Base-by-base conservation (phyloP, 176 grass and related monocot species). In the Microstegium vimineum region DNA sequence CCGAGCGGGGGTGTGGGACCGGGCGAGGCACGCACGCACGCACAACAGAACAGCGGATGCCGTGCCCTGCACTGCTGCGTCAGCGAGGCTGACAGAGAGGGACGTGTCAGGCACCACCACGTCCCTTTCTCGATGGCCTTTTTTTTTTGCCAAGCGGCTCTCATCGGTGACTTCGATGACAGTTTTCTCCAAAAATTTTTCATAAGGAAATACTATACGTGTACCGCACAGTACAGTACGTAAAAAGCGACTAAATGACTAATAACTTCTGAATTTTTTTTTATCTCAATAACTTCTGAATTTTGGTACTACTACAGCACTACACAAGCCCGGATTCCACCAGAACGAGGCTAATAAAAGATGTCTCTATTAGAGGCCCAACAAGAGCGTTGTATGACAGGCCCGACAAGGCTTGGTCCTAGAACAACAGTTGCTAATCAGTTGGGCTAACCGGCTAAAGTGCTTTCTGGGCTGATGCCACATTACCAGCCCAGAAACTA, bases 51-150 rank as follows among this genome's bases (percentile, higher is more conserved):
- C 34, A 47, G 27, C 37, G 61, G 34, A 41, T 43, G 49, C n/a
- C n/a, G n/a, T n/a, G n/a, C n/a, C n/a, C n/a, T n/a, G n/a, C 10
- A 28, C 31, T 27, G 65, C 78, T 57, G 79, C 51, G 66, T 81
- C 67, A 45, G 36, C 62, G 51, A 72, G 67, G 5, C 54, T 32
- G 62, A 67, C 62, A 8, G 77, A 52, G 20, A 52, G 62, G 20
- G 77, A 80, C 77, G 70, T 49, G 70, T 47, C 70, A 73, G 70
- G 70, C 26, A 72, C 15, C 41, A 47, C 41, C 38, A 6, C 26
- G 77, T 35, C 42, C 42, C 8, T 34, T 47, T 66, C 42, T 8
- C 6, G 40, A 8, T 43, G 22, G 12, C n/a, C n/a, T 26, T 40
- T 40, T 38, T 40, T 40, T 5, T 10, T n/a, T n/a, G n/a, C n/a